A percentile compares a stretch with the other conserved stretches of the same genome.
Conservation (phyloP, 148 eudicot genomes). For the Chenopodium album region DNA sequence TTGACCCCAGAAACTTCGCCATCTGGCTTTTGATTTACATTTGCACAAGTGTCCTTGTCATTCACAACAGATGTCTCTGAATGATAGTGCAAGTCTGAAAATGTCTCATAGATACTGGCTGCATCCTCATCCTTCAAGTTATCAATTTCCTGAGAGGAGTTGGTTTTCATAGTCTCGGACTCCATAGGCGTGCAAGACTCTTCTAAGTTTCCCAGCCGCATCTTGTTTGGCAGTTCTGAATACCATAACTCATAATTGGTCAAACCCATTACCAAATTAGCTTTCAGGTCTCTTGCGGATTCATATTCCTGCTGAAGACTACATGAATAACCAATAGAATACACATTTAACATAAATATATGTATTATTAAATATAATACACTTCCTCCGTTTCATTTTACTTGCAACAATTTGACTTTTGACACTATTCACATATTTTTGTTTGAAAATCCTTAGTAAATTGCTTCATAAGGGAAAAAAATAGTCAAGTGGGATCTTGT, state of each 20-base stretch:
- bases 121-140: slow-evolving; percentile 39
- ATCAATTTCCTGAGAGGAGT: slow-evolving; percentile 28
- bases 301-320: slow-evolving; percentile 56
- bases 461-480: neutral
- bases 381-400: too few species aligned
- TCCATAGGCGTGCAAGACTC: slow-evolving; percentile 28
- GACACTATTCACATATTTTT: too few species aligned
- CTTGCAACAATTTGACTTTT: too few species aligned
- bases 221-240: slow-evolving; percentile 44
- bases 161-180: slow-evolving; percentile 38
- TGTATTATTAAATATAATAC: too few species aligned
- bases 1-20: slow-evolving; percentile 36
- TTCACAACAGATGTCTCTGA: slow-evolving; percentile 70
- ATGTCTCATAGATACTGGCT: slow-evolving; percentile 39
- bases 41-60: slow-evolving; percentile 35
- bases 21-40: neutral
- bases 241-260: slow-evolving; percentile 66
- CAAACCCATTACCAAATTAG: slow-evolving; percentile 73
- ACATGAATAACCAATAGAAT: slow-evolving; percentile 22
- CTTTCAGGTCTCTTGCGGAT: slow-evolving; percentile 47
- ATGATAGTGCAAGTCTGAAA: slow-evolving; percentile 33
- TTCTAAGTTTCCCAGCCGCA: slow-evolving; percentile 37
- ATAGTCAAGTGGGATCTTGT: neutral
- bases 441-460: too few species aligned
- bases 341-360: too few species aligned